Conservation (phyloP, 2,329 filamentous ascomycete genomes). For the Fusarium sacchari region DNA sequence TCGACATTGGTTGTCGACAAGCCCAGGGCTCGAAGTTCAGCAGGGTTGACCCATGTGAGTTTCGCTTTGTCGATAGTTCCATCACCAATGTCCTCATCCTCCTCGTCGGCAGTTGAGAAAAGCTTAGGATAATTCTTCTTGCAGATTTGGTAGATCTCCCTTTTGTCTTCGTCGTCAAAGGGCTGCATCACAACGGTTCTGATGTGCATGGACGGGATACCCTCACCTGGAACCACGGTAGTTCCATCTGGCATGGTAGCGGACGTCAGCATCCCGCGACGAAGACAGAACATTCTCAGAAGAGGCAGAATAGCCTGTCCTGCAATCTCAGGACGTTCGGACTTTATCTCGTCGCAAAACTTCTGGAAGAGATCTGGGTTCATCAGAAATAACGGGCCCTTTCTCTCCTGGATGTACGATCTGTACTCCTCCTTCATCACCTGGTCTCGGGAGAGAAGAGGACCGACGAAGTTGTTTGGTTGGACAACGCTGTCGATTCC, state of each 20-base stretch:
- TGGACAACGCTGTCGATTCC: neutral
- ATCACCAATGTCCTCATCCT: neutral
- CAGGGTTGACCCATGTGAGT: neutral
- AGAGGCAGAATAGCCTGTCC: fast-evolving
- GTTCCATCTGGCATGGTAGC: fast-evolving
- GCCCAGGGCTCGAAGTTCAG: neutral
- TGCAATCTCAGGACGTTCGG: fast-evolving
- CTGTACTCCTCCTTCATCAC: no score
- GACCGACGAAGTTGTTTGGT: no score
- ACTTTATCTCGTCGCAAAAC: fast-evolving
- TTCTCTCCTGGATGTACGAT: no score
- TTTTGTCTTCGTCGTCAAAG: no score
- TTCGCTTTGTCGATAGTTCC: neutral
- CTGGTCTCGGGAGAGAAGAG: no score
- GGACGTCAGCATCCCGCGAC: fast-evolving
- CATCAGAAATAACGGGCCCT: fast-evolving
- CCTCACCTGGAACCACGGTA: fast-evolving
- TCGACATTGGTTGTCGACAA: neutral
- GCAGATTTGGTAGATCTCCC: no score
- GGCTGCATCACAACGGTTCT: fast-evolving
- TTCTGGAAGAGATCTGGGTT: fast-evolving
- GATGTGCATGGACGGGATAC: fast-evolving
- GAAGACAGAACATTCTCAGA: neutral
- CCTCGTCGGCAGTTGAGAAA: no score
- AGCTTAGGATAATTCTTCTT: no score